These are phyloP conservation scores for Vitis rotundifolia DNA, from an alignment of 164 flowering plant genomes.

Conservation along the genomic window DNA sequence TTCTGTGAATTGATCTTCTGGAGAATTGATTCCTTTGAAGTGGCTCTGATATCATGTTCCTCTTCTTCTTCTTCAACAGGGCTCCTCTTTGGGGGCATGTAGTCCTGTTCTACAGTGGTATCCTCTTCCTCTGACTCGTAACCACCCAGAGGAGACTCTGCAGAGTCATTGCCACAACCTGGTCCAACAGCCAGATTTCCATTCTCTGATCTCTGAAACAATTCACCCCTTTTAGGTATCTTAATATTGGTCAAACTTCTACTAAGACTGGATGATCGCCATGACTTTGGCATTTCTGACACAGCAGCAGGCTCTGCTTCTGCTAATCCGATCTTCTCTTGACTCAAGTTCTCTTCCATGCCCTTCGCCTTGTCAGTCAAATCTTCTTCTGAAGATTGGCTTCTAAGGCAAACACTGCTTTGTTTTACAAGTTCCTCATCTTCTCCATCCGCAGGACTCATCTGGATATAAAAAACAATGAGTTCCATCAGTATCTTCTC, in stretches of 20 bases:
- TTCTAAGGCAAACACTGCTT: constrained; percentile 32
- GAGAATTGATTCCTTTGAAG: constrained; percentile 54
- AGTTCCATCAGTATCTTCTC: background rate
- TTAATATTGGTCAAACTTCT: constrained; percentile 33
- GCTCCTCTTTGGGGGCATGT: constrained; percentile 19
- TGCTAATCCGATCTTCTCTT: constrained; percentile 14
- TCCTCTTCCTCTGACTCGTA: constrained; percentile 37
- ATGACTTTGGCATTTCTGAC: constrained; percentile 15
- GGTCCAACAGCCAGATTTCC: constrained; percentile 16
- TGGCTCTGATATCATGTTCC: constrained; percentile 30
- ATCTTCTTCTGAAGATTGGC: constrained; percentile 52
- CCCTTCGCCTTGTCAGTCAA: constrained; percentile 17
- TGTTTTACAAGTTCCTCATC: constrained; percentile 26
- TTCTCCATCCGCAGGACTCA: constrained; percentile 47
- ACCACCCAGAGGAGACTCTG: constrained; percentile 25
- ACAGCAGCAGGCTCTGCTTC: constrained; percentile 15
- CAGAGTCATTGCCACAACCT: background rate
- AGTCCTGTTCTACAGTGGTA: constrained; percentile 15
- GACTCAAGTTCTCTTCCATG: constrained; percentile 19
- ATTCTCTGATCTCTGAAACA: constrained; percentile 22
- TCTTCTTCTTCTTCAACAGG: constrained; percentile 25
- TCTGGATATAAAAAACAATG: constrained; percentile 29
- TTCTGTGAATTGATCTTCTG: constrained; percentile 68
- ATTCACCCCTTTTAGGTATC: constrained; percentile 38
- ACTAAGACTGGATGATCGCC: constrained; percentile 15